A percentile compares a stretch with the other conserved stretches of the same genome.
Evolutionary conservation across 2,329 filamentous ascomycete genomes (phyloP).

Genomic region (Aspergillus ruber): DNA sequence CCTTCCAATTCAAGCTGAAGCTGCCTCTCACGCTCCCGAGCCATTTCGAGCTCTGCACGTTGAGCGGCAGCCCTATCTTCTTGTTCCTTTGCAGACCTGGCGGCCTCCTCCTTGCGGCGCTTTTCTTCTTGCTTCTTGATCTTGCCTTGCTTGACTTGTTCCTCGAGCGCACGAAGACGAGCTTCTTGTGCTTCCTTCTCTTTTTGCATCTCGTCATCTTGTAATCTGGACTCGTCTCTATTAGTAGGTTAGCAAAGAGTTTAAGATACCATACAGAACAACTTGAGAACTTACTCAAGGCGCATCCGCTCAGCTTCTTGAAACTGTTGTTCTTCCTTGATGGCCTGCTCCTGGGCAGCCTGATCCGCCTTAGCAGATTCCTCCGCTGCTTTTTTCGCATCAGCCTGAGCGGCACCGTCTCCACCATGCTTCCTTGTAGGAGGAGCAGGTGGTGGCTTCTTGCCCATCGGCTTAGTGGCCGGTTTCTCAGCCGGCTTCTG

Average conservation of each 20-base stretch:
- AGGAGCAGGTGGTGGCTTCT: conserved; percentile 63
- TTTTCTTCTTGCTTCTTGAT: conserved; percentile 96
- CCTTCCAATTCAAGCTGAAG: conserved; percentile 81
- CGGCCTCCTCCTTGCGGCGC: conserved; percentile 79
- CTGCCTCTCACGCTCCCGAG: conserved; percentile 82
- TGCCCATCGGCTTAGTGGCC: conserved; percentile 49
- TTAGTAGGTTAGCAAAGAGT: conserved; percentile 10
- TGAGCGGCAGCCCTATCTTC: conserved; percentile 77
- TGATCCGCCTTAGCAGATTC: conserved; percentile 60
- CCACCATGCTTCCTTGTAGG: conserved; percentile 65
- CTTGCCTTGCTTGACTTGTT: conserved; percentile 89
- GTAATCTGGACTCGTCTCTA: conserved; percentile 66
- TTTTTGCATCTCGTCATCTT: conserved; percentile 72
- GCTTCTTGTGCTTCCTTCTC: conserved; percentile 77
- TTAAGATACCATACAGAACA: background rate
- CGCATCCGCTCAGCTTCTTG: conserved; percentile 66
- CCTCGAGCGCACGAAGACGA: conserved; percentile 81
- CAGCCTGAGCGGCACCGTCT: conserved; percentile 50
- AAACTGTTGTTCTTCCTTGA: conserved; percentile 62
- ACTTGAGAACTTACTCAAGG: conserved; percentile 66
- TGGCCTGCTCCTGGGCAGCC: conserved; percentile 48
- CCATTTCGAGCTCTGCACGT: conserved; percentile 85
- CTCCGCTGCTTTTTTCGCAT: conserved; percentile 51
- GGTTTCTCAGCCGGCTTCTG: conserved; percentile 56
- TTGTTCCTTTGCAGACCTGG: conserved; percentile 80